A percentile compares a stretch with the other conserved stretches of the same genome.
Evolutionary conservation across 768 basidiomycete genomes (phyloP).

Genomic region (Suillus ampliporus): DNA sequence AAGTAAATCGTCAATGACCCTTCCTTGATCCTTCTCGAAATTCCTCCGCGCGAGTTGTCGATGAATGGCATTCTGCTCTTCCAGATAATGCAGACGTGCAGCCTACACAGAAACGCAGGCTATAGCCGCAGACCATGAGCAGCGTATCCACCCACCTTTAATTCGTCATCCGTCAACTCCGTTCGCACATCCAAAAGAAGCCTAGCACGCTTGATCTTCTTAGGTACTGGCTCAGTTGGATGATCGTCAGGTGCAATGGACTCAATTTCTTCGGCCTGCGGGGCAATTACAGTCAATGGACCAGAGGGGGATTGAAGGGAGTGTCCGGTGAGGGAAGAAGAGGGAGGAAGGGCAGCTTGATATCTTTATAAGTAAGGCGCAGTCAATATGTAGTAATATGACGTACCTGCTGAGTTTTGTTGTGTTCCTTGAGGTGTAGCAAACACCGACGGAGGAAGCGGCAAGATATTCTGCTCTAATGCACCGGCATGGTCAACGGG

Average conservation of each 20-base stretch:
- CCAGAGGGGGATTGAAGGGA: slow-evolving; percentile 5
- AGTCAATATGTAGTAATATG: not conserved
- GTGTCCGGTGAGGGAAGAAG: slow-evolving; percentile 13
- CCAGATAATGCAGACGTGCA: slow-evolving; percentile 69
- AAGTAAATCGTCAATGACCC: slow-evolving; percentile 64
- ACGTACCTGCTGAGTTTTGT: not conserved
- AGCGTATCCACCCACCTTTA: slow-evolving; percentile 55
- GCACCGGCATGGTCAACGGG: not conserved
- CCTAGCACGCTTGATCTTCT: slow-evolving; percentile 57
- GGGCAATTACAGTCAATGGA: not conserved
- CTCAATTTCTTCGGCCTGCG: not conserved
- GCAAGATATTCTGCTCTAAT: not conserved
- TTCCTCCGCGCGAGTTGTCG: slow-evolving; percentile 57
- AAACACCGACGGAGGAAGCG: not conserved
- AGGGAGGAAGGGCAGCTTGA: slow-evolving; percentile 14
- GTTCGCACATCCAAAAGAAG: slow-evolving; percentile 73
- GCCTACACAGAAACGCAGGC: slow-evolving; percentile 40
- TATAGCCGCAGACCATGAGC: slow-evolving; percentile 8
- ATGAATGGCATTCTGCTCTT: slow-evolving; percentile 61
- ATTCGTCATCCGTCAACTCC: slow-evolving; percentile 82
- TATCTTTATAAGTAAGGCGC: not conserved
- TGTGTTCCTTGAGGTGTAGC: slow-evolving; percentile 4
- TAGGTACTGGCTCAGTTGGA: slow-evolving; percentile 7
- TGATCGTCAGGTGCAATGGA: not conserved
- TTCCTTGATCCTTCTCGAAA: slow-evolving; percentile 58